Conservation (phyloP, 345 rosid genomes). For the Dimocarpus longan region DNA sequence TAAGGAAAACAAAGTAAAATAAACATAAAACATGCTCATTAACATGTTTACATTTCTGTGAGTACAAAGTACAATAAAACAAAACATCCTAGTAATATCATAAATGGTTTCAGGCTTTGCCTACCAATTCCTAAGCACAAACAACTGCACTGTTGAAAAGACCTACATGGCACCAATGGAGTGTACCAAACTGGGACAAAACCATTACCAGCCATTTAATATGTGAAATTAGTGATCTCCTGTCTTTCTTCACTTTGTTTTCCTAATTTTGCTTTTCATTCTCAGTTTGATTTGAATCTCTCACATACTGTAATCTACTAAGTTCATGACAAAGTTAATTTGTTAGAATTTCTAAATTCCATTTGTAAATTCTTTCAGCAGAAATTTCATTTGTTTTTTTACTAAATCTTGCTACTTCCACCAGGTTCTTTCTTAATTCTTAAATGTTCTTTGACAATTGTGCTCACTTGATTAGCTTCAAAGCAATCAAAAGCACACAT, state of each 20-base stretch:
- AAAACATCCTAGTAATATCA: neutral
- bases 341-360: neutral
- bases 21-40: neutral
- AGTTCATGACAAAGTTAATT: conserved; percentile 7
- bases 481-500: neutral
- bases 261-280: neutral
- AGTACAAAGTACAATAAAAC: neutral
- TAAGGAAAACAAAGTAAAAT: neutral
- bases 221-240: neutral
- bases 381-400: neutral
- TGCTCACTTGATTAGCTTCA: neutral
- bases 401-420: neutral
- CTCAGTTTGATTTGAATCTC: neutral
- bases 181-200: neutral
- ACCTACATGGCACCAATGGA: neutral
- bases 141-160: neutral
- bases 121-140: neutral
- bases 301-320: neutral
- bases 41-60: neutral
- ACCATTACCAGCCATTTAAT: no score
- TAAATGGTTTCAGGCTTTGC: neutral
- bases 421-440: neutral
- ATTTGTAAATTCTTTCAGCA: neutral
- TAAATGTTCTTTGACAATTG: neutral
- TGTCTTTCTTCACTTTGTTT: neutral